Base-by-base conservation (phyloP, 495 filamentous ascomycete genomes). In the Astrothelium macrocarpum region DNA sequence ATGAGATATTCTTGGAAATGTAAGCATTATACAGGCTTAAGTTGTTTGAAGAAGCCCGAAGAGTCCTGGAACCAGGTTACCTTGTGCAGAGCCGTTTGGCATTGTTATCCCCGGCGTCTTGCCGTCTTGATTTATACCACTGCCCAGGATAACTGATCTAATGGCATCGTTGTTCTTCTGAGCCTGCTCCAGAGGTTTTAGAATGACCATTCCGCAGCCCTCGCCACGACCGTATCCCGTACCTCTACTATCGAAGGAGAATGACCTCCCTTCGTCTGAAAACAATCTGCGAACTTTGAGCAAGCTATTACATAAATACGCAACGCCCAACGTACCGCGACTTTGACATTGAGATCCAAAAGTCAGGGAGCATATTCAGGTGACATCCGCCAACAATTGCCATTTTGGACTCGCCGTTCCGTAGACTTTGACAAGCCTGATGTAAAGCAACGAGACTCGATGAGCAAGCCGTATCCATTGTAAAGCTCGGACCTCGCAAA, bases 391-490 rank as follows among this genome's bases (percentile, higher is more conserved):
- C 45, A 14, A 49, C 45, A 18, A 49, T 49, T 14, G 45, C 11
- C 45, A 49, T 49, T 14, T 49, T 23, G 20, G 45, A 49, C 18
- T 65, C 64, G 20, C 42, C 59, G 34, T 23, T 61, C 11, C 31
- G 32, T 16, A 65, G 18, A 34, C 45, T 59, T 32, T 61, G 34
- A 42, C 20, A 26, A 12, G 32, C 64, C 11, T 46, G 61, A 56
- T 65, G 64, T 7, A 65, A 26, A 26, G 45, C 31, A 9, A 56
- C 42, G 29, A 65, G 28, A 5, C 25, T 46, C 1, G 78, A 75
- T 0, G 78, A 81, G 64, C 84, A 85, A 2, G 79, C 83, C 0
- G 81, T 83, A 64, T 80, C 80, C 26, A 84, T 67, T 9, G 76
- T 76, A 59, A 79, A 72, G 60, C 77, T 79, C 4, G 78, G 74